phyloP scores from a whole-genome alignment of 2,329 filamentous ascomycete genomes.

The Biscogniauxia sp. region DNA sequence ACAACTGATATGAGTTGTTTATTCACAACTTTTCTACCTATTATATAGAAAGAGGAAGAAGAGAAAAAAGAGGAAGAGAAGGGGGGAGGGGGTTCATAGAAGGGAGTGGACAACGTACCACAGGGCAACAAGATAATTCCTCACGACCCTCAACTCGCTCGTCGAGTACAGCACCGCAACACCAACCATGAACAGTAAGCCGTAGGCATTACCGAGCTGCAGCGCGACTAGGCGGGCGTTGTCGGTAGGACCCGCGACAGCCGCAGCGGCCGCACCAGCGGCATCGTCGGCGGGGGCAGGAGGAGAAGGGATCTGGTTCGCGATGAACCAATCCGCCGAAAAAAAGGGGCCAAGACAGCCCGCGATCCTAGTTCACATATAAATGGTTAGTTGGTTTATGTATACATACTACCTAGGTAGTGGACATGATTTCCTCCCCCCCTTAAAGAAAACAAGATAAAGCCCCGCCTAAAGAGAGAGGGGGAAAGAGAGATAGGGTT shows the following conservation, averaged over 20 bases:
- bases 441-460: too few species aligned
- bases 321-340: conserved; percentile 60
- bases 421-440: too few species aligned
- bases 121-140: conserved; percentile 64
- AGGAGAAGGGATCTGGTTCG: conserved; percentile 51
- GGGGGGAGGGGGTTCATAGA: background rate
- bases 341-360: conserved; percentile 57
- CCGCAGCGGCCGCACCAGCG: too few species aligned
- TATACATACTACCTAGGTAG: too few species aligned
- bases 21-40: too few species aligned
- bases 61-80: conserved; percentile 19
- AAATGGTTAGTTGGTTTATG: too few species aligned
- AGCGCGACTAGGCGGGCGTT: conserved; percentile 57
- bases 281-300: conserved; percentile 23
- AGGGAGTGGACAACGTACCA: conserved; percentile 36
- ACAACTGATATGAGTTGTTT: too few species aligned
- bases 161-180: conserved; percentile 63
- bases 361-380: conserved; percentile 45
- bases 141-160: conserved; percentile 62
- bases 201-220: conserved; percentile 69
- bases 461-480: too few species aligned
- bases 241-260: conserved; percentile 17
- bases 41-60: background rate
- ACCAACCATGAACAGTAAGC: conserved; percentile 63
- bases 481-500: too few species aligned